Base-by-base conservation (phyloP, 495 filamentous ascomycete species). In the Bathelium albidoporum region DNA sequence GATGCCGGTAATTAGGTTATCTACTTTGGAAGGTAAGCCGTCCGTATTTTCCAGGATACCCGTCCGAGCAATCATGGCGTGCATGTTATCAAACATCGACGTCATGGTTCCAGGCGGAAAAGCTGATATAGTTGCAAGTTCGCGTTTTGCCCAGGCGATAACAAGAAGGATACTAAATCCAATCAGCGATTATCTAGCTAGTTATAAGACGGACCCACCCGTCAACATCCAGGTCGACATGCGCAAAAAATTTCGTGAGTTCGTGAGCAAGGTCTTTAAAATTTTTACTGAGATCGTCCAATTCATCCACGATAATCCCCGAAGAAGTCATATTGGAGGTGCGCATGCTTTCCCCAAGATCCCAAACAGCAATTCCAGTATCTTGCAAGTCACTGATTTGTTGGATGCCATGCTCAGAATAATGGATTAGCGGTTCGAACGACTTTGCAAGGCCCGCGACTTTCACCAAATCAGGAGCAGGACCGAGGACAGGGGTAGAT, bases 71-170 rank as follows among this genome's bases (percentile, higher is more conserved):
- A 96, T 78, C 65, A 91, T 74, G 72, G 82, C 83, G 77, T 96
- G 87, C 60, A 94, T 73, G 71, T 95, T 96, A 73, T 87, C 86
- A 67, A 89, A 86, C 69, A 85, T 79, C 32, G 85, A 81, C 26
- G 84, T 81, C 0, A 92, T 76, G 2, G 87, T 75, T 2, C 79
- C 79, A 0, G 81, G 77, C 3, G 87, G 83, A 22, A 77, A 73
- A 12, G 75, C 74, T 5, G 80, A 78, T n/a, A 86, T 71, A 71
- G 69, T 28, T 69, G 77, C 71, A 11, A 96, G 82, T 74, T 96
- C 90, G 58, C 89, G 86, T 69, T 87, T 86, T 34, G 90, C 89
- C 91, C 91, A 96, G 73, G 95, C 90, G 90, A 96, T 96, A 16
- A 92, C 89, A 45, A 93, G 87, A 31, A 96, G 79, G 63, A 96